phyloP scores from a whole-genome alignment of 1,284 basidiomycete genomes.

The Singerocomus rubriflavus region DNA sequence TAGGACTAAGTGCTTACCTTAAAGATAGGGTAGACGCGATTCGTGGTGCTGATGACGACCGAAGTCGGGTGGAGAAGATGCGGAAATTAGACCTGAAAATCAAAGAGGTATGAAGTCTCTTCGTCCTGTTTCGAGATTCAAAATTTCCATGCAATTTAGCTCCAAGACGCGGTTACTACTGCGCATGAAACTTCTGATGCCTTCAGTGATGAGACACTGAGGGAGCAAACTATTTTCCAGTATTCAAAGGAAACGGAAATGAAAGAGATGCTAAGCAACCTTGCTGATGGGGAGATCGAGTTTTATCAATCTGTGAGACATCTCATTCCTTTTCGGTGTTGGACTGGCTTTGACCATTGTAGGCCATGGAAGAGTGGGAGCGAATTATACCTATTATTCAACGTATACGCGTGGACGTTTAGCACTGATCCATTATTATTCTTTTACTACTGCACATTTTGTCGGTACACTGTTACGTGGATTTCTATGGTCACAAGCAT shows the following conservation, averaged over 20 bases:
- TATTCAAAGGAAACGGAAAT: conserved; percentile 90
- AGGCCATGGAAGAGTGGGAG: conserved; percentile 94
- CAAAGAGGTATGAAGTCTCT: conserved; percentile 68
- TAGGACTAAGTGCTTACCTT: conserved; percentile 89
- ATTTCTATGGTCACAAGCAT: conserved; percentile 3
- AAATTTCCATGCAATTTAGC: conserved; percentile 41
- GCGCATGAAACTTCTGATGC: conserved; percentile 95
- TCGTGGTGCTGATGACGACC: conserved; percentile 90
- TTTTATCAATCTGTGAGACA: conserved; percentile 79
- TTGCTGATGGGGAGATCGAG: conserved; percentile 93
- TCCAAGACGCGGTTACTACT: conserved; percentile 93
- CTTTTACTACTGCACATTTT: conserved; percentile 12
- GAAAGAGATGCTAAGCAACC: conserved; percentile 87
- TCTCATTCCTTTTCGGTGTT: neutral
- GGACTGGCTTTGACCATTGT: conserved; percentile 8
- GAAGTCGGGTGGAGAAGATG: conserved; percentile 91
- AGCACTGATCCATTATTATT: conserved; percentile 30
- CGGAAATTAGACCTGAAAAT: conserved; percentile 90
- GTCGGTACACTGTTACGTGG: conserved; percentile 9
- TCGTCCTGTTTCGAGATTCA: neutral
- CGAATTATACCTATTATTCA: conserved; percentile 84
- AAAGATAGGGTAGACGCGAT: conserved; percentile 91
- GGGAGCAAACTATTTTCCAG: conserved; percentile 90
- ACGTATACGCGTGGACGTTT: conserved; percentile 84
- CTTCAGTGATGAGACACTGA: conserved; percentile 91